Percentiles rank a stretch among this genome's conserved stretches.
phyloP scores from a whole-genome alignment of 495 filamentous ascomycete species.

The Venustampulla echinocandica region DNA sequence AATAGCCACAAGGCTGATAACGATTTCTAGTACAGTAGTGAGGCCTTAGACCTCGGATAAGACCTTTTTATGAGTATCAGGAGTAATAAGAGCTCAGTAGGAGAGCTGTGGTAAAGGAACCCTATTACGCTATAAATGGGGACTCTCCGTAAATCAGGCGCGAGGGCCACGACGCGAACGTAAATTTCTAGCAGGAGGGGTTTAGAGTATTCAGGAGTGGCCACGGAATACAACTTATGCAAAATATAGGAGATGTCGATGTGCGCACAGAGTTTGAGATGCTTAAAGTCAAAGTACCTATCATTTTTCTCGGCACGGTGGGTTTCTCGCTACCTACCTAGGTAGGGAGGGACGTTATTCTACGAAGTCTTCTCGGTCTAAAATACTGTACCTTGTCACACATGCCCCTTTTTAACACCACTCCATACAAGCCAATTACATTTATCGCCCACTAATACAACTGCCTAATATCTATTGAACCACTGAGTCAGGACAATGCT shows the following conservation, averaged over 20 bases:
- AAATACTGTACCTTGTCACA: no score
- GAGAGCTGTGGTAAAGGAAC: neutral
- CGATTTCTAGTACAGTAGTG: neutral
- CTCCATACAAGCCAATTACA: no score
- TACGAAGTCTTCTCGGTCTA: no score
- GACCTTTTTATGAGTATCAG: slow-evolving; percentile 1
- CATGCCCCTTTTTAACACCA: no score
- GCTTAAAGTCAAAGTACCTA: neutral
- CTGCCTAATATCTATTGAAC: no score
- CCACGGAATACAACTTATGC: neutral
- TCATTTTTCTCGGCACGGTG: neutral
- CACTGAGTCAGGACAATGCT: no score
- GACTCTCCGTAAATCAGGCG: slow-evolving; percentile 1
- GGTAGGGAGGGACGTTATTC: slow-evolving; percentile 1
- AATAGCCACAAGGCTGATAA: neutral
- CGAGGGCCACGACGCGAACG: slow-evolving; percentile 1
- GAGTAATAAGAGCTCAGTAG: slow-evolving; percentile 4
- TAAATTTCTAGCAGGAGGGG: slow-evolving; percentile 1
- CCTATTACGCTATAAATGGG: slow-evolving; percentile 1
- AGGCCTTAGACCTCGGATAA: neutral
- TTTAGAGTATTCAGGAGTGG: slow-evolving; percentile 1
- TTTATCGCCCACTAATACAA: no score
- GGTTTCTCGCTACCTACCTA: no score
- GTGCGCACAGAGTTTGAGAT: neutral
- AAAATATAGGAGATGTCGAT: neutral